These are phyloP conservation scores for Ascodesmis nigricans DNA, from an alignment of 495 filamentous ascomycete genomes.

Conservation along the genomic window DNA sequence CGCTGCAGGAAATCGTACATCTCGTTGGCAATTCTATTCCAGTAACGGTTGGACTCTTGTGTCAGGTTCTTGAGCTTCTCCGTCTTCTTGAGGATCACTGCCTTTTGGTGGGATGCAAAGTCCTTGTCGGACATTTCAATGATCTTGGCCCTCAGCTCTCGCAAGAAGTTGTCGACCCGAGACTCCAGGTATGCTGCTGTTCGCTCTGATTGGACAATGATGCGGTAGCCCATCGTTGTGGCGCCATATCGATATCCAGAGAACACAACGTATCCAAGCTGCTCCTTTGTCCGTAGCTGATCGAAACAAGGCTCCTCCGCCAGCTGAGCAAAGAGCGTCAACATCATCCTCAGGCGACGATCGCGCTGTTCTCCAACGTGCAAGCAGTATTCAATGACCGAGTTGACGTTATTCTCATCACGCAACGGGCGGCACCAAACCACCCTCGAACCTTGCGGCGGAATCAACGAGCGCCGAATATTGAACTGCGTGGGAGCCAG, in stretches of 20 bases:
- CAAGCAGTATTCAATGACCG: constrained; percentile 83
- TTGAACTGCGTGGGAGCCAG: constrained; percentile 64
- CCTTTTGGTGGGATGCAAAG: constrained; percentile 78
- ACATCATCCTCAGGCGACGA: constrained; percentile 44
- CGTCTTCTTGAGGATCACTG: constrained; percentile 64
- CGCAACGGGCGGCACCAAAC: constrained; percentile 57
- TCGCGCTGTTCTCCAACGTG: constrained; percentile 55
- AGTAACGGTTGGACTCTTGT: constrained; percentile 64
- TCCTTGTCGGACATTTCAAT: constrained; percentile 60
- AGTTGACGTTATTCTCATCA: constrained; percentile 85
- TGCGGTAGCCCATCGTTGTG: constrained; percentile 61
- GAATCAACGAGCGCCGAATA: constrained; percentile 49
- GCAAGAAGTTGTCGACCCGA: constrained; percentile 68
- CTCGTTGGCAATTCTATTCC: constrained; percentile 66
- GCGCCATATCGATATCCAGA: constrained; percentile 45
- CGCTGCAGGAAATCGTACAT: constrained; percentile 73
- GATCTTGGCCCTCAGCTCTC: constrained; percentile 37
- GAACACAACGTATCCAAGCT: constrained; percentile 92
- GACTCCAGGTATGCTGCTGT: constrained; percentile 61
- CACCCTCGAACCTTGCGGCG: constrained; percentile 62
- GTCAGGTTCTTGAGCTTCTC: constrained; percentile 85
- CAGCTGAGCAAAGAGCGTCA: constrained; percentile 71
- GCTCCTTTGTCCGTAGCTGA: constrained; percentile 85
- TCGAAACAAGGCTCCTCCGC: constrained; percentile 84
- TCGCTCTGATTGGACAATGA: constrained; percentile 88